phyloP scores from a whole-genome alignment of 305 asterid genomes.

The Fraxinus paxiana region DNA sequence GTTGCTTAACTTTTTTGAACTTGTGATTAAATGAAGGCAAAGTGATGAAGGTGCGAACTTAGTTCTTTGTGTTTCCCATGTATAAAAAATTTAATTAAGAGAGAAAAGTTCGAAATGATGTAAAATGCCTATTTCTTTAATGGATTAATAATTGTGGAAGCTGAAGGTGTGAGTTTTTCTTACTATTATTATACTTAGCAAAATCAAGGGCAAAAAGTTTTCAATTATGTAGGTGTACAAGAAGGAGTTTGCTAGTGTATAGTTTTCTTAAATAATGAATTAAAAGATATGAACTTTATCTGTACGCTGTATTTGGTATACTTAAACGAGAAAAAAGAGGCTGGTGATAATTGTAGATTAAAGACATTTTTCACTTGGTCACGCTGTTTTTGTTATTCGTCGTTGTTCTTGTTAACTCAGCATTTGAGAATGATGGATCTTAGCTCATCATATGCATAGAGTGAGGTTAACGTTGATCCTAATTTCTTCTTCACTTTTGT shows the following conservation, averaged over 20 bases:
- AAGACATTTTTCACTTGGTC: constrained; percentile 2
- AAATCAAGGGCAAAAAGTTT: neutral
- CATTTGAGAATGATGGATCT: neutral
- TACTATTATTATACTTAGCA: neutral
- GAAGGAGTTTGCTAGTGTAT: neutral
- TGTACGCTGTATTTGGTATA: neutral
- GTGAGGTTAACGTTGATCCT: neutral
- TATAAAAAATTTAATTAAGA: neutral
- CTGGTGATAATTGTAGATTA: neutral
- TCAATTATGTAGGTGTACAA: neutral
- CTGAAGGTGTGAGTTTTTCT: neutral
- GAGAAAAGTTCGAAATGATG: neutral
- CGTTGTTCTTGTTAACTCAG: neutral
- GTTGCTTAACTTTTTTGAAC: neutral
- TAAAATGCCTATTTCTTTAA: neutral
- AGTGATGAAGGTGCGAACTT: neutral
- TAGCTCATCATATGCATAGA: neutral
- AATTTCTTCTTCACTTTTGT: constrained; percentile 1
- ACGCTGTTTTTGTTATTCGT: neutral
- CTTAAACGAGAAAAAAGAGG: neutral
- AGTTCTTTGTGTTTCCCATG: neutral
- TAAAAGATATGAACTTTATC: neutral
- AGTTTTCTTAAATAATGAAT: neutral
- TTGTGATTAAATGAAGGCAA: neutral
- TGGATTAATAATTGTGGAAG: neutral